Evolutionary conservation across 2,329 filamentous ascomycete genomes (phyloP).

Genomic region (Apiospora saccharicola): DNA sequence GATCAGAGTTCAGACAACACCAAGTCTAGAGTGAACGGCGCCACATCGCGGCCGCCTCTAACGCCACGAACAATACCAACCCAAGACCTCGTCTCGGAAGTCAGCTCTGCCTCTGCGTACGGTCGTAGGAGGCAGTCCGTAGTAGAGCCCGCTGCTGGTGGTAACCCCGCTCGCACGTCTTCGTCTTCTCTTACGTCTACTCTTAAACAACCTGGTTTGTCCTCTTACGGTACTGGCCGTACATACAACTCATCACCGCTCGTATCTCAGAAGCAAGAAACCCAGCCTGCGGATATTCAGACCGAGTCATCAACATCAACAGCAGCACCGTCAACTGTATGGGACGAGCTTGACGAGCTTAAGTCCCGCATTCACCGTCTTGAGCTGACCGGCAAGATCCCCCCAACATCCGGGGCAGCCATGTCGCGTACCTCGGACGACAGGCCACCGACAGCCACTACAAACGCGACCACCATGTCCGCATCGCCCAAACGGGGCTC

Average conservation of each 20-base stretch:
- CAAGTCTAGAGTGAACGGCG: constrained; percentile 46
- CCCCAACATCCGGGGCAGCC: constrained; percentile 81
- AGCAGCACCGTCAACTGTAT: constrained; percentile 89
- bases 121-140: constrained; percentile 53
- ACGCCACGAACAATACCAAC: constrained; percentile 58
- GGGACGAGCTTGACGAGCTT: constrained; percentile 96
- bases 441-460: constrained; percentile 88
- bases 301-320: constrained; percentile 90
- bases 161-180: constrained; percentile 50
- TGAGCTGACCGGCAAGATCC: constrained; percentile 87
- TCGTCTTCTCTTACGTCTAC: constrained; percentile 32
- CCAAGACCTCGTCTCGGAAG: constrained; percentile 49
- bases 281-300: constrained; percentile 45
- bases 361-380: constrained; percentile 92
- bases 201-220: constrained; percentile 48
- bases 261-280: constrained; percentile 53
- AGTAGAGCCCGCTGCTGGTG: constrained; percentile 53
- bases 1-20: constrained; percentile 52
- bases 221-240: constrained; percentile 48
- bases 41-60: constrained; percentile 51
- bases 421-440: constrained; percentile 79
- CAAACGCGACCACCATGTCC: constrained; percentile 83
- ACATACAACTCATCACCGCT: constrained; percentile 68
- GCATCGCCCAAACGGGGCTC: constrained; percentile 79
- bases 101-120: constrained; percentile 36